Evolutionary conservation across 1,139 yeast species (phyloP).

Genomic region (Kurtzmaniella quercitrusa): DNA sequence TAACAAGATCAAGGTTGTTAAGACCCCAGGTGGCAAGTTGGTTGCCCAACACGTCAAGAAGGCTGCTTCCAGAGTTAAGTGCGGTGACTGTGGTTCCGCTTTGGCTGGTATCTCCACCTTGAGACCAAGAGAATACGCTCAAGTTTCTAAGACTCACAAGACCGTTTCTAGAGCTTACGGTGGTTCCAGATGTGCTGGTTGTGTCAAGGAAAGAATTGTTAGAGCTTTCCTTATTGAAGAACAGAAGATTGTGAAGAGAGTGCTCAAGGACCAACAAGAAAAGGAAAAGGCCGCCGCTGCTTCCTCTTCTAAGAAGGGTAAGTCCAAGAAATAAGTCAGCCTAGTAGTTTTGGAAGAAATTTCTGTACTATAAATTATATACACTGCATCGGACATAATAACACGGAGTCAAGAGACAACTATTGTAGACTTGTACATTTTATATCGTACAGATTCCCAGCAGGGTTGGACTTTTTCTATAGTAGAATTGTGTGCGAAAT

Average conservation of each 20-base stretch:
- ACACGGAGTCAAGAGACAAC: constrained; percentile 1
- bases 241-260: constrained; percentile 99
- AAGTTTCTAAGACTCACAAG: constrained; percentile 92
- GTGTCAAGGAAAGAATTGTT: constrained; percentile 97
- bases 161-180: constrained; percentile 99
- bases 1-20: constrained; percentile 42
- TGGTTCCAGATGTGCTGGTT: constrained; percentile 97
- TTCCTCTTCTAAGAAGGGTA: constrained; percentile 28
- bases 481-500: neutral
- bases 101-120: constrained; percentile 90
- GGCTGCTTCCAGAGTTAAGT: constrained; percentile 91
- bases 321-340: constrained; percentile 2
- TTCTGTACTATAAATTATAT: constrained; percentile 4
- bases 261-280: constrained; percentile 89
- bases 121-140: constrained; percentile 98
- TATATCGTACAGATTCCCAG: no score
- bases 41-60: constrained; percentile 97
- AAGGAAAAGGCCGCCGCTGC: constrained; percentile 67
- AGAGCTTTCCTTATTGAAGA: constrained; percentile 99
- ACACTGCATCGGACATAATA: constrained; percentile 7
- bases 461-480: no score
- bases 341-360: constrained; percentile 1
- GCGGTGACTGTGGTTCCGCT: constrained; percentile 97
- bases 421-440: neutral
- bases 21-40: constrained; percentile 99